These are phyloP conservation scores for Zymoseptoria tritici DNA, from an alignment of 2,329 filamentous ascomycete genomes.

Conservation along the genomic window DNA sequence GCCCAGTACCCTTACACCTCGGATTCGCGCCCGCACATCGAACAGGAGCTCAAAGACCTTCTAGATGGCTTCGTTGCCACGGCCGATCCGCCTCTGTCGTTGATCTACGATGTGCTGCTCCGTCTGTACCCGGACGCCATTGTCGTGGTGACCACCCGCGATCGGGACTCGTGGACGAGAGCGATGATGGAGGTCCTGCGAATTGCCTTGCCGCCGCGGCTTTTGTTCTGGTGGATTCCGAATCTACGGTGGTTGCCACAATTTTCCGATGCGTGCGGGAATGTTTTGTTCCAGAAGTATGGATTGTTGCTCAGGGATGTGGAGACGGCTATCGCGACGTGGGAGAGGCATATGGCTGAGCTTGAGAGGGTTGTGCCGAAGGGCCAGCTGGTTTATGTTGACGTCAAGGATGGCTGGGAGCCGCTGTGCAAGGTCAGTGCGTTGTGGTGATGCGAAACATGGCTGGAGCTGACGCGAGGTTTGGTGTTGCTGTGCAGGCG, in stretches of 20 bases:
- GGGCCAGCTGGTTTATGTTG: conserved; percentile 14
- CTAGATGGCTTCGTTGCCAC: conserved; percentile 41
- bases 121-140: conserved; percentile 44
- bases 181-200: conserved; percentile 3
- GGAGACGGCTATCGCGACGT: neutral
- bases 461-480: neutral
- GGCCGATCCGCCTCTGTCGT: conserved; percentile 39
- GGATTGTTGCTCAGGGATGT: neutral
- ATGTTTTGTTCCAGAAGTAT: conserved; percentile 6
- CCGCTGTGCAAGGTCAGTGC: conserved; percentile 17
- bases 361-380: conserved; percentile 3
- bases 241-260: conserved; percentile 5
- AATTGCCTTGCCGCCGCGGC: conserved; percentile 1
- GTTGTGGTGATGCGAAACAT: neutral
- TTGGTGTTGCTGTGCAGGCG: conserved; percentile 5
- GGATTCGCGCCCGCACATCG: conserved; percentile 23
- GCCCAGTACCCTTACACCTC: conserved; percentile 11
- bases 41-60: conserved; percentile 31
- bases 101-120: conserved; percentile 41
- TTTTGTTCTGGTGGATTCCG: conserved; percentile 12
- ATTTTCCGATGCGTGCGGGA: neutral
- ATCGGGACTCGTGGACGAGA: conserved; percentile 4
- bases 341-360: conserved; percentile 1
- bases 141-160: conserved; percentile 30
- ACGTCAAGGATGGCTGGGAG: conserved; percentile 21